These are phyloP conservation scores for Epichloe hybrida DNA, from an alignment of 2,329 filamentous ascomycete species.

Conservation along the genomic window DNA sequence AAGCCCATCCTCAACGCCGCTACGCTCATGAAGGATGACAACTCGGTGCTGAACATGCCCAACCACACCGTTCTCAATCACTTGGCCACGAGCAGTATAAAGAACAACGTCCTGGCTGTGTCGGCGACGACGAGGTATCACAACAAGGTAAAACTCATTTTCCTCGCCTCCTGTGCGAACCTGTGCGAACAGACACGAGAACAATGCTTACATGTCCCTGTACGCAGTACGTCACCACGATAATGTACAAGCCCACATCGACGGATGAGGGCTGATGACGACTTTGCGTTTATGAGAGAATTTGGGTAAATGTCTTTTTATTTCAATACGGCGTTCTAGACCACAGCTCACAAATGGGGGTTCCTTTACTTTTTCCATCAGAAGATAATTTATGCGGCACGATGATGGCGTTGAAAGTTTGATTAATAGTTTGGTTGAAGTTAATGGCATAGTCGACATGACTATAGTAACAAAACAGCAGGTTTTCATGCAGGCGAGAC, in stretches of 20 bases:
- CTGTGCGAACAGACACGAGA: neutral
- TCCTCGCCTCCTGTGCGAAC: too few species aligned
- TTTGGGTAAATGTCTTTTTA: neutral
- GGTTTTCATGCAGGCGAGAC: too few species aligned
- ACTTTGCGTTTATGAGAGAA: neutral
- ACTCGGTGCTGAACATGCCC: conserved; percentile 89
- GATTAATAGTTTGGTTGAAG: neutral
- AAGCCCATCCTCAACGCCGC: conserved; percentile 90
- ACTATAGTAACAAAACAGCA: neutral
- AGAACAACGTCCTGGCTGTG: conserved; percentile 87
- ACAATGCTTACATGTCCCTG: neutral
- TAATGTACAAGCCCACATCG: conserved; percentile 85
- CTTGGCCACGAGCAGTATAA: conserved; percentile 93
- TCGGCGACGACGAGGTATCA: conserved; percentile 97
- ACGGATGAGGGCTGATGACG: conserved; percentile 30
- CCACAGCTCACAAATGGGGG: neutral
- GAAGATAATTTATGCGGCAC: neutral
- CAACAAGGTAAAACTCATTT: conserved; percentile 57
- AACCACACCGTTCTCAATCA: conserved; percentile 97
- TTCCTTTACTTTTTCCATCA: neutral
- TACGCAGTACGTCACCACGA: conserved; percentile 81
- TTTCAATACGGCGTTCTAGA: neutral
- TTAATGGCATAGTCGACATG: neutral
- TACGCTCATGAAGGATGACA: conserved; percentile 92
- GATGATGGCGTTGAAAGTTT: neutral